A percentile compares a stretch with the other conserved stretches of the same genome.
Evolutionary conservation across 768 basidiomycete genomes (phyloP).

Genomic region (Lentinula boryana): DNA sequence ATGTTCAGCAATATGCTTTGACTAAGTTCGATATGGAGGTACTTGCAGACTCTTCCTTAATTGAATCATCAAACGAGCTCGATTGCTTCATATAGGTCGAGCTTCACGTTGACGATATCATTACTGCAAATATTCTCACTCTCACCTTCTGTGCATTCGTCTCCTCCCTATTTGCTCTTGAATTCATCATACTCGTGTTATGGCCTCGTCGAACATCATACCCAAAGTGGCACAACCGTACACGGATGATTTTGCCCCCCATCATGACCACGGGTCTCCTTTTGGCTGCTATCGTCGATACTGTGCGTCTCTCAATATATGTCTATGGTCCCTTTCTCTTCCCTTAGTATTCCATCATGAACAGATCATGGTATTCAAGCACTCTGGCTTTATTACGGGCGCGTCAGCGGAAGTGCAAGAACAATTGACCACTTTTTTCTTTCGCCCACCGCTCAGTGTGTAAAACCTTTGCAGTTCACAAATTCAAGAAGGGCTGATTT

Average conservation of each 20-base stretch:
- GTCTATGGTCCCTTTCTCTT: neutral
- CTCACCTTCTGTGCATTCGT: neutral
- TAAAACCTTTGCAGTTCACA: neutral
- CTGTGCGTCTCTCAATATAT: neutral
- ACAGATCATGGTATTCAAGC: neutral
- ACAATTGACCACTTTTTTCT: neutral
- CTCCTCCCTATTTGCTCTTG: neutral
- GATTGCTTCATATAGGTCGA: neutral
- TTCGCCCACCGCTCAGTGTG: neutral
- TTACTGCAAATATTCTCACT: neutral
- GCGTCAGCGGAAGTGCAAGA: neutral
- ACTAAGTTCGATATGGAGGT: neutral
- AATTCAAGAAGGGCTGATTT: neutral
- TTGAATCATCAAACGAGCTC: neutral
- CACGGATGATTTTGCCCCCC: neutral
- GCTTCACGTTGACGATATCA: neutral
- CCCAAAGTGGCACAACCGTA: neutral
- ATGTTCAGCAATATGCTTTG: neutral
- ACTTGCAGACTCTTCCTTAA: neutral
- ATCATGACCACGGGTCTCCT: neutral
- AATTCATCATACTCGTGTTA: neutral
- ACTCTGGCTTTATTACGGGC: neutral
- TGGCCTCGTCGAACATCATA: neutral
- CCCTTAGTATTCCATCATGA: neutral
- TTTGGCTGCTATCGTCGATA: neutral